Evolutionary conservation across 2,329 filamentous ascomycete genomes (phyloP), one percentile per base, ranked within the genome.

Genomic region (Penicillium sp.): DNA sequence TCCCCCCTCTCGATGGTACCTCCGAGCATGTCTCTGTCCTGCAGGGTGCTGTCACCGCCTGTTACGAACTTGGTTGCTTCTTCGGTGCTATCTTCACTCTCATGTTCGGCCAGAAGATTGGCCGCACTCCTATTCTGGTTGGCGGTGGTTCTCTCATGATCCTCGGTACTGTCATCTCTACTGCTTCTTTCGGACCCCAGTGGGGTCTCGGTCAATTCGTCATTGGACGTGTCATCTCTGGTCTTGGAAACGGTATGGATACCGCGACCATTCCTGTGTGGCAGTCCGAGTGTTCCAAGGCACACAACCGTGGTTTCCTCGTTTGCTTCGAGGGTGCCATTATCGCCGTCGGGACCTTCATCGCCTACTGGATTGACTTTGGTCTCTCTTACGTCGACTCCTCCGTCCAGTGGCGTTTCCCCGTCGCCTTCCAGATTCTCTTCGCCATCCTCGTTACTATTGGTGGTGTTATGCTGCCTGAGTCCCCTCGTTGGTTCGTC

Each of bases 401-500:
- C 54, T 60, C 62, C 1, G 65, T 66, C 18, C 61, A 75, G 47
- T 79, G 78, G 77, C 66, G 79, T 29, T 75, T 80, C 58, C 71
- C 79, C 29, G 62, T 81, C 2, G 77, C 76, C 2, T 74, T 81
- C 57, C 77, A 81, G 58, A 67, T 79, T n/a, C 39, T 79, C 48
- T 73, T 80, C 34, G 79, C 61, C 5, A 10, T 67, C 2, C 18
- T 65, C 3, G 63, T 67, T n/a, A 52, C 47, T 14, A 2, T 24
- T 8, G 67, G 67, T 39, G 64, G 57, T 27, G 4, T 66, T 0
- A 32, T 63, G 14, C 69, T 83, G 1, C 81, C 81, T 8, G 82
- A 84, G 54, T 82, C 79, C 0, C 82, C 82, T 7, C 73, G 81
- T 38, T 83, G 81, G 78, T 71, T 85, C 18, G 75, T 84, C 10